Evolutionary conservation across 2,329 filamentous ascomycete species (phyloP).

Genomic region (Cercospora zeae-maydis): DNA sequence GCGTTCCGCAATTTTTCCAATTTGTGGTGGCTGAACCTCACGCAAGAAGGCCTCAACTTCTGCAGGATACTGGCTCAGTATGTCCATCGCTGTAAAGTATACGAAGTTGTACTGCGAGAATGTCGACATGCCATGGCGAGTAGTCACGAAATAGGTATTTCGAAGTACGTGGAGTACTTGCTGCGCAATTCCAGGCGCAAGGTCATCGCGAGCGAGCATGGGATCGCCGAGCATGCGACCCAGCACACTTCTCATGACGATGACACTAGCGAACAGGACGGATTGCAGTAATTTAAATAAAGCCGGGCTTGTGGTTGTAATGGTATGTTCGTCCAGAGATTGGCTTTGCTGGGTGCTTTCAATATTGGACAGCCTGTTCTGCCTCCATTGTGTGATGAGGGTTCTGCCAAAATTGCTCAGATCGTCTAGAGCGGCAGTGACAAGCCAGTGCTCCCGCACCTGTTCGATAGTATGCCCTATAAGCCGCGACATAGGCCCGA

Average conservation of each 20-base stretch:
- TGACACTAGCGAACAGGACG: constrained; percentile 70
- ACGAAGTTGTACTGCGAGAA: constrained; percentile 85
- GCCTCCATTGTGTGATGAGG: constrained; percentile 68
- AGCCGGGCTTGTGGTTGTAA: constrained; percentile 61
- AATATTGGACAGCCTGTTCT: constrained; percentile 68
- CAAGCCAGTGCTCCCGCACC: constrained; percentile 49
- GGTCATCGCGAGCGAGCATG: constrained; percentile 52
- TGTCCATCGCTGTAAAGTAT: constrained; percentile 77
- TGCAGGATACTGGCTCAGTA: constrained; percentile 66
- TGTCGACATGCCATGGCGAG: constrained; percentile 64
- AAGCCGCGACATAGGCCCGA: constrained; percentile 65
- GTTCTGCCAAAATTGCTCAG: constrained; percentile 64
- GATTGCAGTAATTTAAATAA: constrained; percentile 75
- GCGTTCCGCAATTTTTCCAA: constrained; percentile 56
- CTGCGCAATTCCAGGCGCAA: constrained; percentile 63
- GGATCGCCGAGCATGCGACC: constrained; percentile 60
- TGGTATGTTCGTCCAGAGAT: constrained; percentile 62
- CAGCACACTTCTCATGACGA: constrained; percentile 70
- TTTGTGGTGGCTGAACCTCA: constrained; percentile 56
- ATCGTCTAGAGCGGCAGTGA: constrained; percentile 58
- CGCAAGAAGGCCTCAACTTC: constrained; percentile 65
- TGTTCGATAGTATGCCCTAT: constrained; percentile 62
- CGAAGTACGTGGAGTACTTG: constrained; percentile 71
- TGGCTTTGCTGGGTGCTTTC: constrained; percentile 64
- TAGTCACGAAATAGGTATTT: constrained; percentile 77